Percentiles rank a stretch among this genome's conserved stretches.
phyloP scores from a whole-genome alignment of 2,329 filamentous ascomycete species.

The Exserohilum turcica region DNA sequence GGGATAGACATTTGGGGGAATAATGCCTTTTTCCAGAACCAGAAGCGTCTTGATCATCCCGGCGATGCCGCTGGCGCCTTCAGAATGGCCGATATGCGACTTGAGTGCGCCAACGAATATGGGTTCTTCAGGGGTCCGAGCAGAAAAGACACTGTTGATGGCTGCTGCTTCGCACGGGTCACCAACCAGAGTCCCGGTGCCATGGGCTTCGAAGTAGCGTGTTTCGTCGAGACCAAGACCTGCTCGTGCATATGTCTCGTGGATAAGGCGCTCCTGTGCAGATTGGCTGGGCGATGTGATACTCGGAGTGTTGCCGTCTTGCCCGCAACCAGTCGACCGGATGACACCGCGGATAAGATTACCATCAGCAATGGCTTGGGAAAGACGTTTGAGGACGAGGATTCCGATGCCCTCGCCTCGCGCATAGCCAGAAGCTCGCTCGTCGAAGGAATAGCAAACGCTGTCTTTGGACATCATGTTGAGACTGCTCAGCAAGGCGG shows the following conservation, averaged over 20 bases:
- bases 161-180: slow-evolving; percentile 32
- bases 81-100: slow-evolving; percentile 47
- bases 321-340: slow-evolving; percentile 30
- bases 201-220: slow-evolving; percentile 33
- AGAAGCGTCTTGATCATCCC: slow-evolving; percentile 48
- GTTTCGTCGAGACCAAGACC: slow-evolving; percentile 38
- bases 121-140: slow-evolving; percentile 15
- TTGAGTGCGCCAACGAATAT: slow-evolving; percentile 29
- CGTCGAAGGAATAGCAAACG: slow-evolving; percentile 49
- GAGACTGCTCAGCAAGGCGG: slow-evolving; percentile 12
- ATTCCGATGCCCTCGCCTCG: slow-evolving; percentile 62
- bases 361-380: slow-evolving; percentile 21
- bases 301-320: slow-evolving; percentile 25
- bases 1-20: slow-evolving; percentile 13
- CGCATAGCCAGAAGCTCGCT: slow-evolving; percentile 65
- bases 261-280: slow-evolving; percentile 45
- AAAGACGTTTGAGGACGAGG: slow-evolving; percentile 33
- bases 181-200: slow-evolving; percentile 60
- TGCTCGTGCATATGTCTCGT: slow-evolving; percentile 43
- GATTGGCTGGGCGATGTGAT: slow-evolving; percentile 48
- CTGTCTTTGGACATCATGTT: slow-evolving; percentile 40
- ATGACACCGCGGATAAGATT: slow-evolving; percentile 40
- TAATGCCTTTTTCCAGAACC: slow-evolving; percentile 44
- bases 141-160: slow-evolving; percentile 21
- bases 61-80: slow-evolving; percentile 47